phyloP scores from a whole-genome alignment of 441 rosid species.

The Erodium texanum region DNA sequence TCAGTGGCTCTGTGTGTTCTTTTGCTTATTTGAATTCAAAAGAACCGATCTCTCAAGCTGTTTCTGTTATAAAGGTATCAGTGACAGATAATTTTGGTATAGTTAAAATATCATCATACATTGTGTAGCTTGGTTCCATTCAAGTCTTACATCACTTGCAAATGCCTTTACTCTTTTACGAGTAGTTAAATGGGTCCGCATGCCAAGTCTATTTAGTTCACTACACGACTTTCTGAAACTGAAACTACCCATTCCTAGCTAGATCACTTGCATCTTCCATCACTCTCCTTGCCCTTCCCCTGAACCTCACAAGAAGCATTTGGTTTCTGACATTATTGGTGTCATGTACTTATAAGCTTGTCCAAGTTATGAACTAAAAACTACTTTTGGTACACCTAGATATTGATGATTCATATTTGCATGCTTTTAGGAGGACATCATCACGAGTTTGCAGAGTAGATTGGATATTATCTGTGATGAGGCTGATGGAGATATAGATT shows the following conservation, averaged over 20 bases:
- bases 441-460: constrained; percentile 78
- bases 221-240: not conserved
- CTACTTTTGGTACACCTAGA: not conserved
- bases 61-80: constrained; percentile 75
- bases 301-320: not conserved
- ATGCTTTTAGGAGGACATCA: constrained; percentile 60
- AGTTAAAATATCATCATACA: not conserved
- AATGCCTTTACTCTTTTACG: not conserved
- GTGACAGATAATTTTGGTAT: constrained; percentile 5
- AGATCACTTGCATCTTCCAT: not conserved
- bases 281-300: not conserved
- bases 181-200: not conserved
- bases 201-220: not conserved
- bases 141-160: not conserved
- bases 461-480: constrained; percentile 76
- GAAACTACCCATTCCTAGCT: not conserved
- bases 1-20: constrained; percentile 60
- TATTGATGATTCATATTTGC: not conserved
- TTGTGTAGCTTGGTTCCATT: not conserved
- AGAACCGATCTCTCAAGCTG: constrained; percentile 75
- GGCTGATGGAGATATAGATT: constrained; percentile 44
- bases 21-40: constrained; percentile 58
- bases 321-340: not conserved
- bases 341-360: not conserved
- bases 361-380: not conserved